Percentiles rank a stretch among this genome's conserved stretches.
phyloP scores from a whole-genome alignment of 768 basidiomycete species.

The Russula earlei region DNA sequence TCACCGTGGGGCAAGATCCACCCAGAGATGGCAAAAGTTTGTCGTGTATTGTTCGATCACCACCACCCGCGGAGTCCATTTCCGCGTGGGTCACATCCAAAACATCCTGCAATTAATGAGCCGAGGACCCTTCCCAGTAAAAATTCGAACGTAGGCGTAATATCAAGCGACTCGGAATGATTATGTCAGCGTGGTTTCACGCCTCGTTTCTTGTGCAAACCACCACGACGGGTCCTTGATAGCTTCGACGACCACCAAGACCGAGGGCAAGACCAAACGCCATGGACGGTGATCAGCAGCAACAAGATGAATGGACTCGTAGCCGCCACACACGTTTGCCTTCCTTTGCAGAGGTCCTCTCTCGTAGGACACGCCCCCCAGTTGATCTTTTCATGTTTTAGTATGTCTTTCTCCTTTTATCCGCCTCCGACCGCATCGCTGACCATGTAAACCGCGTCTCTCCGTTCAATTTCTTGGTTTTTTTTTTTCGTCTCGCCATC shows the following conservation, averaged over 20 bases:
- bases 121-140: neutral
- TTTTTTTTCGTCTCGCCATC: neutral
- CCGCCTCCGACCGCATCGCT: slow-evolving; percentile 6
- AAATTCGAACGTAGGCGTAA: too few relatives aligned
- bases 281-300: slow-evolving; percentile 31
- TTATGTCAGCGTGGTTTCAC: slow-evolving; percentile 15
- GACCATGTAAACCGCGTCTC: neutral
- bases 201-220: neutral
- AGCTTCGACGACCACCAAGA: neutral
- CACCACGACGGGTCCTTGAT: neutral
- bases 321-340: slow-evolving; percentile 70
- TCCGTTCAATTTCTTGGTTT: neutral
- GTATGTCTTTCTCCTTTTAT: slow-evolving; percentile 41
- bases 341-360: slow-evolving; percentile 87
- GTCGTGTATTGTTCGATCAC: slow-evolving; percentile 10
- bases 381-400: slow-evolving; percentile 99
- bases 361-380: slow-evolving; percentile 82
- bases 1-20: too few relatives aligned
- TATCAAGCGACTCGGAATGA: too few relatives aligned
- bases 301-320: slow-evolving; percentile 69
- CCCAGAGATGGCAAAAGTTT: neutral
- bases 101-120: neutral
- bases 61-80: neutral
- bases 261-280: slow-evolving; percentile 6
- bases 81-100: neutral